Conservation (phyloP, 2,329 filamentous ascomycete species). For the Sporothrix euskadiensis region DNA sequence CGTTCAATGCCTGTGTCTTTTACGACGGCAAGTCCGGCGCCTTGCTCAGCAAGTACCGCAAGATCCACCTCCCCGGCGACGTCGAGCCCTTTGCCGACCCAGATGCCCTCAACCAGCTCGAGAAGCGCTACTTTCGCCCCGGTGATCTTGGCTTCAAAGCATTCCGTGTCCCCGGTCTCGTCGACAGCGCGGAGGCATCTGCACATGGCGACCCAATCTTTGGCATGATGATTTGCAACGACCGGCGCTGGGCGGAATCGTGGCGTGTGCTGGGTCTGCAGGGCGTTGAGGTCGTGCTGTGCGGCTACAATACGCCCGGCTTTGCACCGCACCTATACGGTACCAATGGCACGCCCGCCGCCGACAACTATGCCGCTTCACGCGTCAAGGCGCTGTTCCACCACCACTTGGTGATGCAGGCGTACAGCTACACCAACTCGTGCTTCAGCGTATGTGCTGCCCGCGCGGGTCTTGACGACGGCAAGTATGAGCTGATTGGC, state of each 20-base stretch:
- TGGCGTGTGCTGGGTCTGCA: slow-evolving; percentile 54
- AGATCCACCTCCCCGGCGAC: slow-evolving; percentile 56
- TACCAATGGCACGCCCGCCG: slow-evolving; percentile 53
- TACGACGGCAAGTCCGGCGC: slow-evolving; percentile 48
- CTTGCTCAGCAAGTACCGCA: slow-evolving; percentile 55
- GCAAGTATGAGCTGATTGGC: slow-evolving; percentile 47
- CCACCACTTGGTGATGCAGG: slow-evolving; percentile 52
- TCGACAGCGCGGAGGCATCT: slow-evolving; percentile 42
- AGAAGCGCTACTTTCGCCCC: slow-evolving; percentile 57
- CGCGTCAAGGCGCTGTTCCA: slow-evolving; percentile 53
- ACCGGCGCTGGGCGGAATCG: slow-evolving; percentile 54
- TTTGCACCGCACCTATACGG: slow-evolving; percentile 50
- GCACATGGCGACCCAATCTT: slow-evolving; percentile 52
- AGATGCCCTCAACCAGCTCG: slow-evolving; percentile 52
- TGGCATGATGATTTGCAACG: slow-evolving; percentile 58
- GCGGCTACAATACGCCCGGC: slow-evolving; percentile 52
- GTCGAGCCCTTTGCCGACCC: slow-evolving; percentile 52
- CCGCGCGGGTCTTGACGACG: slow-evolving; percentile 52
- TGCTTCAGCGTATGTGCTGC: slow-evolving; percentile 52
- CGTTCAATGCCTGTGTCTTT: slow-evolving; percentile 54
- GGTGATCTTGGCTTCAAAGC: slow-evolving; percentile 56
- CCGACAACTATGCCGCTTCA: slow-evolving; percentile 41
- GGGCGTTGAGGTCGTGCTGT: slow-evolving; percentile 48
- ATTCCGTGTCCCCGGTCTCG: slow-evolving; percentile 52
- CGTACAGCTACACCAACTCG: slow-evolving; percentile 53